Evolutionary conservation across 805 yeast species (phyloP).

Genomic region (Wickerhamomyces queroliae): DNA sequence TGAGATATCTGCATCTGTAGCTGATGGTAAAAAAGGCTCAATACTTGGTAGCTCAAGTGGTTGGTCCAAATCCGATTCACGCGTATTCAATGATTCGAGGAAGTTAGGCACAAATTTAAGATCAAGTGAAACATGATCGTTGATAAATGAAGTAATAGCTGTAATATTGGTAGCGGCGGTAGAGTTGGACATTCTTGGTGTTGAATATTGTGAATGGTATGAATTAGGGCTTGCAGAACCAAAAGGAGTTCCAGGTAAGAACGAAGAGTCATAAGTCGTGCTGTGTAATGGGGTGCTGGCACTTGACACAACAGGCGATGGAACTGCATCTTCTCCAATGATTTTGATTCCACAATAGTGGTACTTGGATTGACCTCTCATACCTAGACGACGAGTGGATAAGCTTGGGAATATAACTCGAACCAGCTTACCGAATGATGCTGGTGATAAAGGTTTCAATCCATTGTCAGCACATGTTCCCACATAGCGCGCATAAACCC

Average conservation of each 20-base stretch:
- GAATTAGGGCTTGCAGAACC: constrained; percentile 23
- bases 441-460: constrained; percentile 62
- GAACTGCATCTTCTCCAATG: constrained; percentile 26
- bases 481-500: constrained; percentile 64
- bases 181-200: constrained; percentile 11
- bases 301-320: constrained; percentile 18
- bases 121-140: constrained; percentile 10
- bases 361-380: constrained; percentile 73
- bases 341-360: constrained; percentile 73
- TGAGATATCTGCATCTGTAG: constrained; percentile 32
- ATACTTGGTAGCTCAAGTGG: constrained; percentile 32
- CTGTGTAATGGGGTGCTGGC: constrained; percentile 21
- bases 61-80: constrained; percentile 10
- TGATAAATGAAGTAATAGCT: constrained; percentile 11
- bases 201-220: constrained; percentile 20
- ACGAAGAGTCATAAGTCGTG: constrained; percentile 16
- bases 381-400: constrained; percentile 70
- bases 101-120: constrained; percentile 19
- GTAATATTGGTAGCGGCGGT: constrained; percentile 5
- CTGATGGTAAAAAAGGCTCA: constrained; percentile 15
- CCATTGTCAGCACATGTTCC: constrained; percentile 47
- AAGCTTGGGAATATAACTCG: constrained; percentile 56
- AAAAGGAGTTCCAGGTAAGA: constrained; percentile 23
- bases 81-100: constrained; percentile 12
- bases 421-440: constrained; percentile 72